Conservation (phyloP, 176 grass and related monocot species). For the Oryza nivara region DNA sequence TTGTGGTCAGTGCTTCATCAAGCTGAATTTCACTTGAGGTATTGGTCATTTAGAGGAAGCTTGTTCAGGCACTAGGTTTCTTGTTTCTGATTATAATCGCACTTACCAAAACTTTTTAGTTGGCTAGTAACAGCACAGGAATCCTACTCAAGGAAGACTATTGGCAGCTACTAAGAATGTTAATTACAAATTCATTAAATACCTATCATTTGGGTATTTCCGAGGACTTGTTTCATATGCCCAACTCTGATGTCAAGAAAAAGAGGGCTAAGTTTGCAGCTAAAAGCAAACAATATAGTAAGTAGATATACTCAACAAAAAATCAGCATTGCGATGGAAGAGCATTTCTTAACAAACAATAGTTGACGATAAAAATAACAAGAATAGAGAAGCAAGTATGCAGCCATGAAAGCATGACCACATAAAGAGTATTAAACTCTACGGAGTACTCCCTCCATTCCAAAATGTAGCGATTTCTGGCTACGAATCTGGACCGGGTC, state of each 20-base stretch:
- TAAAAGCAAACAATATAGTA: not conserved
- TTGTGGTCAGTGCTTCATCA: not conserved
- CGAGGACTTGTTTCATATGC: not conserved
- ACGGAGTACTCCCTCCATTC: not conserved
- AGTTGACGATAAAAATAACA: not conserved
- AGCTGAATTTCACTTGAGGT: not conserved
- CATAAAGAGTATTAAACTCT: conserved; percentile 7
- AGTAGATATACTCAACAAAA: not conserved
- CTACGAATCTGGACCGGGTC: too few relatives aligned
- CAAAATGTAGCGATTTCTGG: too few relatives aligned
- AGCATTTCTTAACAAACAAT: conserved; percentile 5
- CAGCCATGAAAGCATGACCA: not conserved
- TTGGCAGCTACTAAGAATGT: not conserved
- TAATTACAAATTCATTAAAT: not conserved
- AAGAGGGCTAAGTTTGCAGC: not conserved
- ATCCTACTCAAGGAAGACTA: conserved; percentile 24
- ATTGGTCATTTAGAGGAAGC: not conserved
- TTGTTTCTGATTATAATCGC: not conserved
- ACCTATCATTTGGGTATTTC: not conserved
- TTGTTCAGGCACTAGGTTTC: not conserved
- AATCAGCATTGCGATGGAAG: not conserved
- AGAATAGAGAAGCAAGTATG: not conserved
- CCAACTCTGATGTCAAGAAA: conserved; percentile 2
- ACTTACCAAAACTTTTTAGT: not conserved
- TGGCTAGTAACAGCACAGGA: not conserved